Evolutionary conservation across 257 asterid genomes (phyloP).

Genomic region (Solanum appendiculatum): DNA sequence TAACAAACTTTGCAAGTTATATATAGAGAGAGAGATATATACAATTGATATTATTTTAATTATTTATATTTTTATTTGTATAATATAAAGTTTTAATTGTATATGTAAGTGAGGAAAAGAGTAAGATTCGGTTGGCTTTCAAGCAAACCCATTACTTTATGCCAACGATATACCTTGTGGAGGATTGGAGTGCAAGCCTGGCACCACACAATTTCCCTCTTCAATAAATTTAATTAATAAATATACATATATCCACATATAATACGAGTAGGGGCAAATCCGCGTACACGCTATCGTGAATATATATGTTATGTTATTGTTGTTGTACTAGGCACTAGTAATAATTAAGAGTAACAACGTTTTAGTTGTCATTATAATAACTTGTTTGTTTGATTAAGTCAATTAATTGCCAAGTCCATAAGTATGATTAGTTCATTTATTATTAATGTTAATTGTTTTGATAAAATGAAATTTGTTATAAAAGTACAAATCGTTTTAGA

Average conservation of each 20-base stretch:
- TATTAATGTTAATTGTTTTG: not conserved
- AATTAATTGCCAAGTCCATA: not conserved
- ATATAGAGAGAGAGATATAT: not conserved
- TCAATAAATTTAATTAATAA: too few species aligned
- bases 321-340: not conserved
- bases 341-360: not conserved
- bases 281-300: not conserved
- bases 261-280: not conserved
- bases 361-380: not conserved
- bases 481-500: not conserved
- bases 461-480: not conserved
- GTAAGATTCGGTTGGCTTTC: conserved; percentile 86
- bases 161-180: conserved; percentile 70
- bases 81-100: not conserved
- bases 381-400: not conserved
- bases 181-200: conserved; percentile 97
- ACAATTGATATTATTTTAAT: not conserved
- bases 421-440: not conserved
- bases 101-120: conserved; percentile 11
- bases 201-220: conserved; percentile 73
- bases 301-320: not conserved
- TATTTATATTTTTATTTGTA: not conserved
- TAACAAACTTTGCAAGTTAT: not conserved
- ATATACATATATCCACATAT: too few species aligned
- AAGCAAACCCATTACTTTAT: conserved; percentile 77